phyloP scores from a whole-genome alignment of 164 flowering plant species.

The Nymphaea colorata region DNA sequence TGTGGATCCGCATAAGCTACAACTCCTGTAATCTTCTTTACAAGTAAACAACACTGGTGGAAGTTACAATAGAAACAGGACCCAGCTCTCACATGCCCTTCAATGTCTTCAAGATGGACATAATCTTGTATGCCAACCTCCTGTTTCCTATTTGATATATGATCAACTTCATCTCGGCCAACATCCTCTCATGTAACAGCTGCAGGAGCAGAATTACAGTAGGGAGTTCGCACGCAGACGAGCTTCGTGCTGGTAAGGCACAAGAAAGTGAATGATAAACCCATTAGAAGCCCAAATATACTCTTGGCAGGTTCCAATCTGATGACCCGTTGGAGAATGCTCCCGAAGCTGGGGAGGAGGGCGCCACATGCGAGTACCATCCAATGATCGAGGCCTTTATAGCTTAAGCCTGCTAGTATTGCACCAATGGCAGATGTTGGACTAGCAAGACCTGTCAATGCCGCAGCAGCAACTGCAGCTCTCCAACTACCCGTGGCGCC shows the following conservation, averaged over 20 bases:
- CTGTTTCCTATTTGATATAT: neutral
- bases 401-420: slow-evolving; percentile 78
- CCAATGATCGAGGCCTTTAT: slow-evolving; percentile 70
- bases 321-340: slow-evolving; percentile 38
- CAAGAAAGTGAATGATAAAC: slow-evolving; percentile 43
- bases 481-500: slow-evolving; percentile 94
- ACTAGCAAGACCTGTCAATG: slow-evolving; percentile 66
- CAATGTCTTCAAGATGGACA: neutral
- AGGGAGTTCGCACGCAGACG: slow-evolving; percentile 88
- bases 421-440: slow-evolving; percentile 89
- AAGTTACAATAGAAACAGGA: no score
- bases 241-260: slow-evolving; percentile 67
- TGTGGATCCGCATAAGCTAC: no score
- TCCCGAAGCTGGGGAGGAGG: slow-evolving; percentile 54
- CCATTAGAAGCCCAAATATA: slow-evolving; percentile 43
- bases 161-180: neutral
- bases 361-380: slow-evolving; percentile 93
- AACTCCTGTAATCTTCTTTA: no score
- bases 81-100: neutral
- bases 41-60: no score
- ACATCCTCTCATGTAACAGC: slow-evolving; percentile 45
- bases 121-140: neutral
- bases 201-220: slow-evolving; percentile 93
- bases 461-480: slow-evolving; percentile 61
- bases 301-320: slow-evolving; percentile 48